Evolutionary conservation across 2,329 filamentous ascomycete genomes (phyloP), one percentile per base, ranked within the genome.

Genomic region (Fusarium tricinctum): DNA sequence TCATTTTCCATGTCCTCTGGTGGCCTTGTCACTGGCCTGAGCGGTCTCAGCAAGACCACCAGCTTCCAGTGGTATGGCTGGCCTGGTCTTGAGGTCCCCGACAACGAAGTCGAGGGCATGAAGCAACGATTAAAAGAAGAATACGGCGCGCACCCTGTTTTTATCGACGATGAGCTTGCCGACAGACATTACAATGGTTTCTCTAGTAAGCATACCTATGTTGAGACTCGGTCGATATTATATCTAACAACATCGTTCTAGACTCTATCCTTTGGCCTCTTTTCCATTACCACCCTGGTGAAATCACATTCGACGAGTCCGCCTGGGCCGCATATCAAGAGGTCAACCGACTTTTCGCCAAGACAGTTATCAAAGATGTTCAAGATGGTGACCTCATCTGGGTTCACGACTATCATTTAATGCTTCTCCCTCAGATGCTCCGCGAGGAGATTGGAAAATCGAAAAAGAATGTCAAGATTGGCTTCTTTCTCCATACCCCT

Each of bases 31-130:
- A 97, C 93, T 50, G 96, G 96, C 20, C 85, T 99, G 64, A 97
- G 93, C 71, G 96, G 96, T 26, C 83, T 98, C 60, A 91, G 92
- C 74, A 97, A 97, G 81, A 92, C 93, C 32, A 97, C 93, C 26
- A 95, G 91, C 72, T 98, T 98, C 81, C 92, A 96, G 80, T 99
- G 96, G 96, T 98, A 98, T 81, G 96, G 96, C 72, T 98, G 96
- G 95, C 94, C 96, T 1, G 96, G 96, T 38, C 82, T 97, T 48
- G 93, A 98, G 79, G 89, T 98, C 6, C 95, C 95, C 39, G 92
- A 97, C 68, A 87, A 89, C 56, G 95, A 98, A 79, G 87, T 92
- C 43, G 84, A 86, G 3, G 85, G 86, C 57, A 89, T 99, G 79
- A 91, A 89, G 76, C 85, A 91, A 76, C 89, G 91, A 68, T 83